phyloP scores from a whole-genome alignment of 768 basidiomycete genomes.

The Amanita rubescens region DNA sequence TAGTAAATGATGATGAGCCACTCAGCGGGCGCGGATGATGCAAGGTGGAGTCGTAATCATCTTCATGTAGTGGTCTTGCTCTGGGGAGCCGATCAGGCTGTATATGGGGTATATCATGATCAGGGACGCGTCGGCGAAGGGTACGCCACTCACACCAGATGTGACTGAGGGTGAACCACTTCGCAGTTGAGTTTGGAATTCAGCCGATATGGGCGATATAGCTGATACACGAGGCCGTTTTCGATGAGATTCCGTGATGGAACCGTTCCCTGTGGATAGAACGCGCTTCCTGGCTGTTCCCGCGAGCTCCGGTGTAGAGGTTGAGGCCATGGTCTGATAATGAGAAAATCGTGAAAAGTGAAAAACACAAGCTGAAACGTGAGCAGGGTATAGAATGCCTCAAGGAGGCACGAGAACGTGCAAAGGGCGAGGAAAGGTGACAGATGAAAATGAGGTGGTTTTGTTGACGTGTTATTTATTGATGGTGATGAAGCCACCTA shows the following conservation, averaged over 20 bases:
- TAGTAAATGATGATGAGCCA: constrained; percentile 5
- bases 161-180: constrained; percentile 14
- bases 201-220: constrained; percentile 19
- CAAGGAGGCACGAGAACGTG: constrained; percentile 8
- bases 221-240: constrained; percentile 28
- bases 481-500: neutral
- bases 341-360: constrained; percentile 8
- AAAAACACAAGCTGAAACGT: constrained; percentile 8
- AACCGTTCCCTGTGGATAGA: constrained; percentile 23
- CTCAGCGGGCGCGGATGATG: constrained; percentile 7
- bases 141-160: constrained; percentile 11
- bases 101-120: constrained; percentile 2
- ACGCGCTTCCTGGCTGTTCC: constrained; percentile 23
- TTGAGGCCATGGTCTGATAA: neutral
- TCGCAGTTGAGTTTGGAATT: constrained; percentile 7
- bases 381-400: neutral
- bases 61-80: constrained; percentile 12
- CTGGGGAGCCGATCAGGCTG: constrained; percentile 16
- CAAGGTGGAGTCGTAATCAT: constrained; percentile 12
- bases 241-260: constrained; percentile 16
- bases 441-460: constrained; percentile 11
- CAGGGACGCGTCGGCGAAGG: constrained; percentile 8
- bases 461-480: constrained; percentile 32
- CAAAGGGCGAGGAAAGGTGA: constrained; percentile 10
- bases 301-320: constrained; percentile 10